Evolutionary conservation across 2,329 filamentous ascomycete genomes (phyloP).

Genomic region (Alternaria gaisen): DNA sequence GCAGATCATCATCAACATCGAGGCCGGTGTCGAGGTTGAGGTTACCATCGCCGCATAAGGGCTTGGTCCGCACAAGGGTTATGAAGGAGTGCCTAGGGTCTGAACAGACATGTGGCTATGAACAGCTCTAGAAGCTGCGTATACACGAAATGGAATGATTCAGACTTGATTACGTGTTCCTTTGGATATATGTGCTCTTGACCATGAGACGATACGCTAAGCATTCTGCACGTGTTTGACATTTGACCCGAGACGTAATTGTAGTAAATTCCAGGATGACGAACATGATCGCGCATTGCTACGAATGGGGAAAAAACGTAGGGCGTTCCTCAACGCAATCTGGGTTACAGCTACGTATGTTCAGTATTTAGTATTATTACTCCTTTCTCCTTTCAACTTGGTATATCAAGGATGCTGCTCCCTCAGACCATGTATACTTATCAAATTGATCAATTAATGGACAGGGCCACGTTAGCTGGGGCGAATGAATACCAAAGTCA

Average conservation of each 20-base stretch:
- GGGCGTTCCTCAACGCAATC: not conserved
- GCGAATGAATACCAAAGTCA: not conserved
- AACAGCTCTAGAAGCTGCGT: slow-evolving; percentile 34
- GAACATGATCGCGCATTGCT: not conserved
- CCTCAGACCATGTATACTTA: too few species aligned
- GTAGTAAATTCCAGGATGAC: not conserved
- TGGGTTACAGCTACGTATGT: not conserved
- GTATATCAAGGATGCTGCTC: too few species aligned
- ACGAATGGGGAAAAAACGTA: not conserved
- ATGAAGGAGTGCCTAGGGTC: slow-evolving; percentile 19
- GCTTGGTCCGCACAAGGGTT: slow-evolving; percentile 25
- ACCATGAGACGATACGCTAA: not conserved
- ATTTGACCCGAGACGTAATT: not conserved
- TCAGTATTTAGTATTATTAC: not conserved
- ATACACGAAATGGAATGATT: slow-evolving; percentile 35
- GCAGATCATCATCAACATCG: slow-evolving; percentile 96
- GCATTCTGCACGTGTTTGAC: not conserved
- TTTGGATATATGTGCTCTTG: not conserved
- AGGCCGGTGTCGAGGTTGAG: slow-evolving; percentile 92
- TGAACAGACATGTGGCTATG: slow-evolving; percentile 34
- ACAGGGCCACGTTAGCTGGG: not conserved
- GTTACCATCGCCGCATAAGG: slow-evolving; percentile 85
- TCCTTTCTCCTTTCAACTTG: too few species aligned
- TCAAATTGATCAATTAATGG: too few species aligned
- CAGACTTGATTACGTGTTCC: slow-evolving; percentile 12